Evolutionary conservation across 495 filamentous ascomycete species (phyloP).

Genomic region (Bathelium albidoporum): DNA sequence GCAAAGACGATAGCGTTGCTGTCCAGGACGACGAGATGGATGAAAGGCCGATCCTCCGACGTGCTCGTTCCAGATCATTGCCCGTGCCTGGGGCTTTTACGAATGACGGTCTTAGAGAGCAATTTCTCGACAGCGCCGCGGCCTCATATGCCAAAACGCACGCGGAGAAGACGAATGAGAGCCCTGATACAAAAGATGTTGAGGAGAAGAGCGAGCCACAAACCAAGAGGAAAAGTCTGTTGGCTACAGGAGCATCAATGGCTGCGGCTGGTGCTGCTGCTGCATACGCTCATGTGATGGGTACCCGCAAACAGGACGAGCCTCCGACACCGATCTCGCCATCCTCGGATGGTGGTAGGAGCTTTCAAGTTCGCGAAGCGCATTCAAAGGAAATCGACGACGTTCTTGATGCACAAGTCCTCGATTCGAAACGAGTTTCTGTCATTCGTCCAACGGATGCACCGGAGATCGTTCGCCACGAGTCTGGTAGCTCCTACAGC

Average conservation of each 20-base stretch:
- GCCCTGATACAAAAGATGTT: not conserved
- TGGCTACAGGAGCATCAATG: conserved; percentile 4
- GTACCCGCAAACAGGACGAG: conserved; percentile 3
- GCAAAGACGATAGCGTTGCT: conserved; percentile 1
- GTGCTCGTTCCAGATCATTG: not conserved
- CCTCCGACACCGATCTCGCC: conserved; percentile 3
- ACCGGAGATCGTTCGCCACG: not conserved
- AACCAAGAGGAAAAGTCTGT: not conserved
- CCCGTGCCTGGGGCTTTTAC: not conserved
- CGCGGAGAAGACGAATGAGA: not conserved
- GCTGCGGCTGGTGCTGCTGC: conserved; percentile 13
- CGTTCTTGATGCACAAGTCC: conserved; percentile 1
- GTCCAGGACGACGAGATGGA: not conserved
- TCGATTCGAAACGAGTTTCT: conserved; percentile 1
- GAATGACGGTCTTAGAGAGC: not conserved
- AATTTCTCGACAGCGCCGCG: not conserved
- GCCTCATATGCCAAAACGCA: not conserved
- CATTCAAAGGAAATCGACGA: not conserved
- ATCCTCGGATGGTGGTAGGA: not conserved
- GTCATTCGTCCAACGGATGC: conserved; percentile 5
- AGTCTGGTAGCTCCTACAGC: not conserved
- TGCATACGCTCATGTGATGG: conserved; percentile 5
- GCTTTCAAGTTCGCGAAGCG: not conserved
- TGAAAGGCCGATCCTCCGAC: not conserved
- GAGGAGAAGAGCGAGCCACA: not conserved